These are phyloP conservation scores for Diaporthe batatas DNA, from an alignment of 2,329 filamentous ascomycete genomes.

Conservation along the genomic window DNA sequence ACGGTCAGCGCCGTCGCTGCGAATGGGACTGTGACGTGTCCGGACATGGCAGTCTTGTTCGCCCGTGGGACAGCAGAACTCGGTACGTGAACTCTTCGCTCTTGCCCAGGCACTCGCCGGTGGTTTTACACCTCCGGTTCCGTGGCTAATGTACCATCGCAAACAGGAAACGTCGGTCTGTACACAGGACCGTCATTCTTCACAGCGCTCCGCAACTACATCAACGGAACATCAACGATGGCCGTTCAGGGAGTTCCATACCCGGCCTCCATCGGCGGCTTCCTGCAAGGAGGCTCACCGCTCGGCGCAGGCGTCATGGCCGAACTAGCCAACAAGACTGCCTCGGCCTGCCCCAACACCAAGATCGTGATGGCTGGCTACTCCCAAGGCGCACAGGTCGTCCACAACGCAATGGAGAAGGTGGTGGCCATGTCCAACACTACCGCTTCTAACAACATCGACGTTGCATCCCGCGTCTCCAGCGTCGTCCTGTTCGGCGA, in stretches of 20 bases:
- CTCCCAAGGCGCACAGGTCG: slow-evolving; percentile 45
- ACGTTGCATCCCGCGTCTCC: slow-evolving; percentile 22
- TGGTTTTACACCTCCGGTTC: too few relatives aligned
- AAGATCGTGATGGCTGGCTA: slow-evolving; percentile 56
- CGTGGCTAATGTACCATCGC: slow-evolving; percentile 15
- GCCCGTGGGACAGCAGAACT: slow-evolving; percentile 36
- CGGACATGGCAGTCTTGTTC: slow-evolving; percentile 40
- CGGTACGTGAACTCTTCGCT: slow-evolving; percentile 11
- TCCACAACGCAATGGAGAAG: slow-evolving; percentile 44
- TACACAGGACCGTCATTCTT: slow-evolving; percentile 47
- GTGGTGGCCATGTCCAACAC: slow-evolving; percentile 27
- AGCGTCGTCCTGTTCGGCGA: slow-evolving; percentile 40
- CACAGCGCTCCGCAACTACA: slow-evolving; percentile 43
- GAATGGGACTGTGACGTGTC: slow-evolving; percentile 33
- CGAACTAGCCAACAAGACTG: slow-evolving; percentile 45
- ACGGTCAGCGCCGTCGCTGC: slow-evolving; percentile 28
- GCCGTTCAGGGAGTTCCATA: slow-evolving; percentile 49
- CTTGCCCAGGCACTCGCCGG: too few relatives aligned
- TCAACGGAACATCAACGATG: slow-evolving; percentile 42
- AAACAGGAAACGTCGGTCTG: slow-evolving; percentile 46
- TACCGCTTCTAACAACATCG: background rate
- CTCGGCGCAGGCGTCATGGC: slow-evolving; percentile 41
- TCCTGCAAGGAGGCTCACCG: slow-evolving; percentile 44
- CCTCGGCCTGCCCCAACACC: slow-evolving; percentile 51
- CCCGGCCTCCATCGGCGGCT: slow-evolving; percentile 45